A percentile compares a stretch with the other conserved stretches of the same genome.
These are phyloP conservation scores for Penicillium bialowiezense DNA, from an alignment of 495 filamentous ascomycete species.

Conservation along the genomic window DNA sequence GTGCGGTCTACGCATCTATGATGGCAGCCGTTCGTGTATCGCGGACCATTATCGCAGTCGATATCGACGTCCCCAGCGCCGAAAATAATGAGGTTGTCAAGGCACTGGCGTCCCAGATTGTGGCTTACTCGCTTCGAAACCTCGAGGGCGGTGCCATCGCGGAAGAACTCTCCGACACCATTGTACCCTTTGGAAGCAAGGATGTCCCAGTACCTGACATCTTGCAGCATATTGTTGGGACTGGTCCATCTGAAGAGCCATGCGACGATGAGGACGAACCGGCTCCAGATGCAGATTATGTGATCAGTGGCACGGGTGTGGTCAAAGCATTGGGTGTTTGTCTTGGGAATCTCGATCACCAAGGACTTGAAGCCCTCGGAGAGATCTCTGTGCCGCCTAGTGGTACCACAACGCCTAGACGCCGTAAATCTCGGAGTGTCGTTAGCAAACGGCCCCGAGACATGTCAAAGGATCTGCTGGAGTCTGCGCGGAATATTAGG, in stretches of 20 bases:
- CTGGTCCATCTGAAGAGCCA: constrained; percentile 44
- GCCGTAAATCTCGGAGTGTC: constrained; percentile 39
- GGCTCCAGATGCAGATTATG: constrained; percentile 88
- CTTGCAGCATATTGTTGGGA: constrained; percentile 61
- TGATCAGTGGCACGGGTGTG: constrained; percentile 92
- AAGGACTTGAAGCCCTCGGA: constrained; percentile 30
- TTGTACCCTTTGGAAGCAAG: constrained; percentile 31
- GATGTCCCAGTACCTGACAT: constrained; percentile 60
- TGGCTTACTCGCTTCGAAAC: constrained; percentile 90
- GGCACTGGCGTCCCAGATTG: constrained; percentile 86
- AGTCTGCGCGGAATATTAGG: constrained; percentile 83
- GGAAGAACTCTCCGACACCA: constrained; percentile 37
- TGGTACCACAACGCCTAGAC: constrained; percentile 54
- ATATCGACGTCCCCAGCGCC: constrained; percentile 80
- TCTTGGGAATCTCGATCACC: constrained; percentile 63
- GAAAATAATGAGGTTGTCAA: constrained; percentile 86
- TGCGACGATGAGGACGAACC: constrained; percentile 64
- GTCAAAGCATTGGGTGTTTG: constrained; percentile 92
- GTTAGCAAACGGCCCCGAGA: constrained; percentile 71
- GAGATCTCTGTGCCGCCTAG: constrained; percentile 44
- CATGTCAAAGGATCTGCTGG: constrained; percentile 85
- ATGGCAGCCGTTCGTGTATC: constrained; percentile 87
- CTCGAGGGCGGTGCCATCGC: constrained; percentile 64
- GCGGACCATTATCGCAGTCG: constrained; percentile 78
- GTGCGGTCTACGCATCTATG: constrained; percentile 87